A percentile compares a stretch with the other conserved stretches of the same genome.
These are phyloP conservation scores for Phytophthora cryptogea DNA, from an alignment of 352 stramenopile species.

Conservation along the genomic window DNA sequence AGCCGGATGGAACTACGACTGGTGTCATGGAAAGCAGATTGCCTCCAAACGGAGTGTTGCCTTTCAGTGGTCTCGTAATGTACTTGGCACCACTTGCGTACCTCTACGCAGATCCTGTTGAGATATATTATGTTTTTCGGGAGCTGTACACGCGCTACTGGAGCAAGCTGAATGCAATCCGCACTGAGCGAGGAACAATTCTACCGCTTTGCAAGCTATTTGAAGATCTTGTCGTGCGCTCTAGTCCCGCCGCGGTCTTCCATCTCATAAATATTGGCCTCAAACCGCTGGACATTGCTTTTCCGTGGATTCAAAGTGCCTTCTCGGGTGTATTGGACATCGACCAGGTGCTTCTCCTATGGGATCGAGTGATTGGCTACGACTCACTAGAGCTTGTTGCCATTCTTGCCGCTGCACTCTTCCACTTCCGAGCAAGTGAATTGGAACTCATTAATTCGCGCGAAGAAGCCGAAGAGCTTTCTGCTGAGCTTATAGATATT, in stretches of 20 bases:
- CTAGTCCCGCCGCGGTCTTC: conserved; percentile 54
- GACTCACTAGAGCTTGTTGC: conserved; percentile 72
- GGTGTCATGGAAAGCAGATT: conserved; percentile 28
- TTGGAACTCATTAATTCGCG: conserved; percentile 43
- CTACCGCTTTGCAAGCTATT: conserved; percentile 77
- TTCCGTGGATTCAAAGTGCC: conserved; percentile 79
- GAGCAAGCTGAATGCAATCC: conserved; percentile 76
- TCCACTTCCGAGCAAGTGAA: conserved; percentile 68
- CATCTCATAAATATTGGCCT: conserved; percentile 67
- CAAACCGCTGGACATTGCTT: conserved; percentile 69
- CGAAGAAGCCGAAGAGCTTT: conserved; percentile 69
- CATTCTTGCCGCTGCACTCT: conserved; percentile 71
- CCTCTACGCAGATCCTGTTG: conserved; percentile 61
- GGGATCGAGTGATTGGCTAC: conserved; percentile 77
- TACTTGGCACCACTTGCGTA: conserved; percentile 77
- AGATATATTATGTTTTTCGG: conserved; percentile 79
- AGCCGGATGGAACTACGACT: neutral
- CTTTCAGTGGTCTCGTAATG: conserved; percentile 75
- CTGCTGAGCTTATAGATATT: conserved; percentile 72
- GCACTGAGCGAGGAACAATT: conserved; percentile 56
- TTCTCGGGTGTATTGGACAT: conserved; percentile 83
- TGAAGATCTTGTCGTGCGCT: conserved; percentile 62
- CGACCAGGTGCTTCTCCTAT: conserved; percentile 74
- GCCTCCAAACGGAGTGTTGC: conserved; percentile 71
- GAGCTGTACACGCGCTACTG: conserved; percentile 82